Conservation (phyloP, 2,329 filamentous ascomycete genomes). For the Sclerotinia spermophila region DNA sequence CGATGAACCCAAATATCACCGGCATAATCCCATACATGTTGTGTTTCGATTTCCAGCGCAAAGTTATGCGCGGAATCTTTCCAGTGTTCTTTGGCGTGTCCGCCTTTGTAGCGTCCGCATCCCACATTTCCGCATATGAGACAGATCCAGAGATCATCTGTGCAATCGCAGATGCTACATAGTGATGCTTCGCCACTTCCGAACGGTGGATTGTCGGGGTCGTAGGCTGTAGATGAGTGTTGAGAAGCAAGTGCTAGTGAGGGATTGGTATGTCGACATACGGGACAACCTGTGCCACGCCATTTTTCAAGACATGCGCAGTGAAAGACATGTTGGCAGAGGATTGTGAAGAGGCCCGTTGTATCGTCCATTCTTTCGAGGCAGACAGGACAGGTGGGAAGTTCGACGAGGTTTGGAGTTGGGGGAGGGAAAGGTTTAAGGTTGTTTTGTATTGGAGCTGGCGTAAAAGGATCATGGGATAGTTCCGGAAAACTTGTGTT, state of each 20-base stretch:
- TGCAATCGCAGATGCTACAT: slow-evolving; percentile 76
- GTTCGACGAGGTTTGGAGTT: slow-evolving; percentile 80
- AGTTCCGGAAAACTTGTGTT: slow-evolving; percentile 53
- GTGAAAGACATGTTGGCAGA: slow-evolving; percentile 97
- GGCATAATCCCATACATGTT: slow-evolving; percentile 97
- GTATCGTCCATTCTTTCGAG: slow-evolving; percentile 98
- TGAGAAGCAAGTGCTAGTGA: slow-evolving; percentile 37
- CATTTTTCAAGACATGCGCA: slow-evolving; percentile 95
- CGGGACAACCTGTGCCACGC: slow-evolving; percentile 89
- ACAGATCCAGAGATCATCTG: slow-evolving; percentile 89
- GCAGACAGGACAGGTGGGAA: slow-evolving; percentile 94
- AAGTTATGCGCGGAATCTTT: slow-evolving; percentile 87
- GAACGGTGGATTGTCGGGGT: slow-evolving; percentile 55
- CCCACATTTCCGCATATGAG: slow-evolving; percentile 90
- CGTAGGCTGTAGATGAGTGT: slow-evolving; percentile 36
- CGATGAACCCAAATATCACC: slow-evolving; percentile 95
- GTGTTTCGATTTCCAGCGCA: slow-evolving; percentile 85
- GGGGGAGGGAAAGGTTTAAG: slow-evolving; percentile 60
- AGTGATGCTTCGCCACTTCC: slow-evolving; percentile 62
- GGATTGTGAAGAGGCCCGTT: slow-evolving; percentile 88
- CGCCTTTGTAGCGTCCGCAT: slow-evolving; percentile 90
- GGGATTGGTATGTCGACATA: slow-evolving; percentile 84
- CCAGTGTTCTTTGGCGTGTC: slow-evolving; percentile 91
- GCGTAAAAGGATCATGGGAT: slow-evolving; percentile 61
- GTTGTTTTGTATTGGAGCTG: slow-evolving; percentile 43